phyloP scores from a whole-genome alignment of 495 filamentous ascomycete species.

The Lophium mytilinum region DNA sequence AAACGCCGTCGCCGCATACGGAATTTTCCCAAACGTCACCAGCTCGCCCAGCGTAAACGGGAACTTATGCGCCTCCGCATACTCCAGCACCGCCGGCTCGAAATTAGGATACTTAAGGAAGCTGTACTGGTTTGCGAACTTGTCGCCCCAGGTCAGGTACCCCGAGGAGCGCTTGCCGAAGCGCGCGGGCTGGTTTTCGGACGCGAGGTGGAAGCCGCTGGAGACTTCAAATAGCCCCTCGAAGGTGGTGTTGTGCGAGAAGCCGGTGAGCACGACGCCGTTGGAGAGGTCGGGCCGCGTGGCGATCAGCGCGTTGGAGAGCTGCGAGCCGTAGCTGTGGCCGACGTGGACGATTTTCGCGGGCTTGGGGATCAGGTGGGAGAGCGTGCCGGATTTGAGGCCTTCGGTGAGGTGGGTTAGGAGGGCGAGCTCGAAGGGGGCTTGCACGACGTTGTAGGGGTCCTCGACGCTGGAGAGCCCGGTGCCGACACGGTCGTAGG shows the following conservation, averaged over 20 bases:
- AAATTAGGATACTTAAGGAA: conserved; percentile 16
- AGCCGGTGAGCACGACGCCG: conserved; percentile 14
- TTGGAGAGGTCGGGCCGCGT: conserved; percentile 5
- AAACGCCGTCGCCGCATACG: background rate
- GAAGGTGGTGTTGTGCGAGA: background rate
- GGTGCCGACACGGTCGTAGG: conserved; percentile 38
- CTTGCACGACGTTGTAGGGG: conserved; percentile 8
- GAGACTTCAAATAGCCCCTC: background rate
- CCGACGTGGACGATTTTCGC: background rate
- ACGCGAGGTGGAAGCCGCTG: conserved; percentile 11
- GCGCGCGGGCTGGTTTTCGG: conserved; percentile 8
- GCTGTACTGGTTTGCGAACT: conserved; percentile 13
- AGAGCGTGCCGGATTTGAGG: background rate
- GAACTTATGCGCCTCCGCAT: background rate
- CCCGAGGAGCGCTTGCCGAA: conserved; percentile 10
- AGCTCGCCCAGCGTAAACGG: background rate
- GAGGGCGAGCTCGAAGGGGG: background rate
- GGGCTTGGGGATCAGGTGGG: background rate
- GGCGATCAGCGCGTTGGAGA: background rate
- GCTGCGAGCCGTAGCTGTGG: background rate
- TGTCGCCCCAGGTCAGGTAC: conserved; percentile 13
- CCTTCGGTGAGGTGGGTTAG: background rate
- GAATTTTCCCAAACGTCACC: background rate
- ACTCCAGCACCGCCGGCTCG: conserved; percentile 12
- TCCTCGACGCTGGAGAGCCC: conserved; percentile 35